Evolutionary conservation across 495 filamentous ascomycete species (phyloP), one percentile per base, ranked within the genome.

Genomic region (Geoglossum glabrum): DNA sequence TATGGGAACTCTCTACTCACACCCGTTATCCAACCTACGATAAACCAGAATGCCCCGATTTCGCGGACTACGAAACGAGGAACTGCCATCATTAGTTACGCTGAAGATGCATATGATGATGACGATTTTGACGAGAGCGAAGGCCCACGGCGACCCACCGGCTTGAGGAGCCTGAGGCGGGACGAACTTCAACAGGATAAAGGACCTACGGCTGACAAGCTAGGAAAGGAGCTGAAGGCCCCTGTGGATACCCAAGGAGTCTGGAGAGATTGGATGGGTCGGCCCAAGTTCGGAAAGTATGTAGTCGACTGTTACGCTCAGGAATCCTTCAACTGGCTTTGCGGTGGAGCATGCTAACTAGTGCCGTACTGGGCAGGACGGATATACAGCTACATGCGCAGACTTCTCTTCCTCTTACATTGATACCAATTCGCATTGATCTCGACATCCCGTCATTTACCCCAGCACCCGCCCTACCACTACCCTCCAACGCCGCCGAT

Each of bases 381-480:
- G 86, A 89, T 55, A 68, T 83, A 58, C 88, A 95, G 62, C 77
- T 84, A 61, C 82, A 86, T 61, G 83, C 86, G 15, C 92, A 95
- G 69, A 81, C 86, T 25, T 77, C 81, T 56, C 78, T 97, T 28
- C 92, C 93, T 26, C 75, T 93, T 26, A 92, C 87, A 3, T 76
- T 96, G 26, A 90, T 99, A 55, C 92, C 92, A 8, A 96, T 99
- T 61, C 86, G 93, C 50, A 90, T 99, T 64, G 92, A 98, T 64
- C 75, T 98, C 61, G 90, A 99, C 65, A 81, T 96, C 11, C 79
- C 85, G 27, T 72, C 86, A 34, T 90, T 85, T 72, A 75, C 80
- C 36, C 86, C 92, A 38, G 68, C 77, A 50, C 76, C 90, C 51
- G 74, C 90, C 2, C 75, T 95, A 60, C 81, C 85, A 25, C 61